Conservation (phyloP, 2,329 filamentous ascomycete genomes). For the Ascochyta lentis region DNA sequence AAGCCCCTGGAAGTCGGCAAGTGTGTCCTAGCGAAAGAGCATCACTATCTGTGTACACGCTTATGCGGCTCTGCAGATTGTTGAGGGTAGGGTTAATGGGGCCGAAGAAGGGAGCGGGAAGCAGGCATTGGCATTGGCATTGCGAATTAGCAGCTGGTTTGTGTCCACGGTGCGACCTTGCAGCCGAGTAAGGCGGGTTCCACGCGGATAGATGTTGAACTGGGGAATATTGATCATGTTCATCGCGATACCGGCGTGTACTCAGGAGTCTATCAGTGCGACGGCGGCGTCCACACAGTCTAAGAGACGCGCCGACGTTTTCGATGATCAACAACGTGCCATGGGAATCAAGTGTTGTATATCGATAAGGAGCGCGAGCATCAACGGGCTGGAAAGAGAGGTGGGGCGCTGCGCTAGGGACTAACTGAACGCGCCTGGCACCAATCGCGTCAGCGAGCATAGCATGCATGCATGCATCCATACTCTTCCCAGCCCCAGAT, state of each 20-base stretch:
- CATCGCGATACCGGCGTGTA: no score
- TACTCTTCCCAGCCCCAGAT: constrained; percentile 18
- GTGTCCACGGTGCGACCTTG: constrained; percentile 12
- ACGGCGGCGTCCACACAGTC: no score
- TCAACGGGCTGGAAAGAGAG: constrained; percentile 5
- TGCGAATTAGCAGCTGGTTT: constrained; percentile 5
- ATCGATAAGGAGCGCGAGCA: constrained; percentile 12
- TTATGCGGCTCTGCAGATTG: constrained; percentile 11
- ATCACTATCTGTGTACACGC: not conserved
- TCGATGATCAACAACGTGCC: not conserved
- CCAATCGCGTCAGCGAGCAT: constrained; percentile 11
- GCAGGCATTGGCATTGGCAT: constrained; percentile 3
- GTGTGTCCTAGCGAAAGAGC: not conserved
- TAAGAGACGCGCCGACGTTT: no score
- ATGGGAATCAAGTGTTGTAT: not conserved
- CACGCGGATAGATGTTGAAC: no score
- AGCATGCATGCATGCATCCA: constrained; percentile 1
- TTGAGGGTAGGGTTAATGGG: not conserved
- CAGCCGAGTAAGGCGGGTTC: constrained; percentile 1
- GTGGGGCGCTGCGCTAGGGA: constrained; percentile 7
- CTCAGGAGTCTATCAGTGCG: not conserved
- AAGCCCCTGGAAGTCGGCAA: constrained; percentile 12
- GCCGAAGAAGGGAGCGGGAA: constrained; percentile 10
- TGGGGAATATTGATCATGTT: no score
- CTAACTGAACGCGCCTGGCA: constrained; percentile 12